phyloP scores from a whole-genome alignment of 2,329 filamentous ascomycete genomes.

The Monilinia fructicola region DNA sequence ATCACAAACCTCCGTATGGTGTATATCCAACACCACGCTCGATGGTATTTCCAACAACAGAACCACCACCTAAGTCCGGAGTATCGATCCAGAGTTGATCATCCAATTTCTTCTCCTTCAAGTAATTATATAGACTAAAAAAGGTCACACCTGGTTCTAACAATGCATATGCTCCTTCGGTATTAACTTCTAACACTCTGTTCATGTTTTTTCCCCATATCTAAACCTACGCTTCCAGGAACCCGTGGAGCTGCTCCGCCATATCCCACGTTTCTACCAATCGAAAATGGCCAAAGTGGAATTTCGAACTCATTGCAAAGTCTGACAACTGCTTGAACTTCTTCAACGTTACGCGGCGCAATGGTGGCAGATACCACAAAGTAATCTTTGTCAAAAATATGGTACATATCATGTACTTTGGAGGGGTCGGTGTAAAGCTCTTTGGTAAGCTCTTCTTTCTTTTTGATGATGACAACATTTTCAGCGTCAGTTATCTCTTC shows the following conservation, averaged over 20 bases:
- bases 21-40: constrained; percentile 51
- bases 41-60: constrained; percentile 48
- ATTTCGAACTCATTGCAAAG: constrained; percentile 47
- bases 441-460: constrained; percentile 22
- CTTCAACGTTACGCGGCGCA: constrained; percentile 40
- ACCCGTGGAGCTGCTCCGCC: constrained; percentile 53
- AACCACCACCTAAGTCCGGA: constrained; percentile 44
- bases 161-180: constrained; percentile 50
- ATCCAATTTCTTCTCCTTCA: constrained; percentile 46
- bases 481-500: constrained; percentile 8
- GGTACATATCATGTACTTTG: constrained; percentile 42
- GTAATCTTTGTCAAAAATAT: constrained; percentile 46
- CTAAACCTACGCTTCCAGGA: constrained; percentile 50
- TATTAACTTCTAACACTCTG: constrained; percentile 52
- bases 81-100: constrained; percentile 47
- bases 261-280: constrained; percentile 50
- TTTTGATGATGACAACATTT: constrained; percentile 25
- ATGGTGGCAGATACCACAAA: constrained; percentile 37
- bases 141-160: constrained; percentile 58
- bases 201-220: constrained; percentile 55
- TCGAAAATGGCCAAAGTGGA: constrained; percentile 48
- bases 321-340: constrained; percentile 49
- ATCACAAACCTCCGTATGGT: constrained; percentile 43
- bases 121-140: constrained; percentile 51
- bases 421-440: constrained; percentile 26